phyloP scores from a whole-genome alignment of 164 flowering plant species.

The Aristolochia californica region DNA sequence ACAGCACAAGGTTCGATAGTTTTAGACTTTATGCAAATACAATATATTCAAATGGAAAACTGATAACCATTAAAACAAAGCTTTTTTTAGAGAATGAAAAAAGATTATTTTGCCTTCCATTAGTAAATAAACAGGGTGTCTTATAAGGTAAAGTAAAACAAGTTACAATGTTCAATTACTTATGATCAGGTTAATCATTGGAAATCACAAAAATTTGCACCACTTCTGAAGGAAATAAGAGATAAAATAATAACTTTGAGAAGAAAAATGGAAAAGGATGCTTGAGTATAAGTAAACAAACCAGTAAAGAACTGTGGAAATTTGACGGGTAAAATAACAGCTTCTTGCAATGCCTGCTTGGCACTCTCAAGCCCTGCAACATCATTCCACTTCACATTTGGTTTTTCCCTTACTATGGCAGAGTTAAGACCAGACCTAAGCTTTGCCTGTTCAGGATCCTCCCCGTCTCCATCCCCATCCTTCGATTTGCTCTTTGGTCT shows the following conservation, averaged over 20 bases:
- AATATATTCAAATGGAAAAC: too few species aligned
- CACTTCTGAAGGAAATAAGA: neutral
- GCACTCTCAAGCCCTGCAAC: slow-evolving; percentile 97
- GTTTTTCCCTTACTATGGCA: slow-evolving; percentile 94
- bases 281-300: slow-evolving; percentile 9
- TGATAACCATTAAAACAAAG: too few species aligned
- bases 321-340: slow-evolving; percentile 90
- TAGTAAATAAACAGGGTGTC: too few species aligned
- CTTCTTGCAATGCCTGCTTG: slow-evolving; percentile 95
- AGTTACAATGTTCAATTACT: too few species aligned
- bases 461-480: slow-evolving; percentile 70
- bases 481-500: slow-evolving; percentile 71
- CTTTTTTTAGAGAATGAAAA: too few species aligned
- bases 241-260: neutral
- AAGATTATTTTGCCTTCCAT: too few species aligned
- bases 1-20: too few species aligned
- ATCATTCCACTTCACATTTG: slow-evolving; percentile 93
- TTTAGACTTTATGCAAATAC: too few species aligned
- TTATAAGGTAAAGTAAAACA: too few species aligned
- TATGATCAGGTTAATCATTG: too few species aligned
- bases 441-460: slow-evolving; percentile 82
- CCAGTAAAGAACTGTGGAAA: slow-evolving; percentile 97
- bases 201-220: too few species aligned
- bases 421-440: slow-evolving; percentile 72
- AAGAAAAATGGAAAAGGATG: neutral